Evolutionary conservation across 208 protist genomes (phyloP), one percentile per base, ranked within the genome.

Genomic region (Sergeia podlipaevii): DNA sequence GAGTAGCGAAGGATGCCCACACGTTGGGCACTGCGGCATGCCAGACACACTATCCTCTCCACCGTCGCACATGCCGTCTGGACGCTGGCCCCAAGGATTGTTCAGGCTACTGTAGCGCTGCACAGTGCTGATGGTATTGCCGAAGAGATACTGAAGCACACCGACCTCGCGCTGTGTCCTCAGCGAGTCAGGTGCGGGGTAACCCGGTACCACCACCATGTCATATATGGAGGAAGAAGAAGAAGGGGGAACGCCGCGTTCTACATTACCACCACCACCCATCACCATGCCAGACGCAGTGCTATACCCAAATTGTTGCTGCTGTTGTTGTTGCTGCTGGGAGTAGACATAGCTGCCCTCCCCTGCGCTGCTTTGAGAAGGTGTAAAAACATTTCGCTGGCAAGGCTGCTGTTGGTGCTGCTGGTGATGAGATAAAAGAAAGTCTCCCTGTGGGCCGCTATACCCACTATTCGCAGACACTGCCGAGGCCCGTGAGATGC

Each of bases 81-180:
- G 24, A 30, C 21, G 18, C 43, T 8, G 24, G 21, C 34, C 44
- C 77, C 60, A 77, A 29, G 72, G 57, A 44, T 47, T 79, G 72
- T 79, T 85, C 1, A 47, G n/a, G 18, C 27, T 55, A 55, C 70
- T 69, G 65, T 80, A 58, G 18, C 44, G 50, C 41, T 65, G 64
- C 11, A 87, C 57, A 15, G 59, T 28, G 13, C 37, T 41, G 28
- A 93, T 71, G n/a, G 80, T 79, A 34, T 74, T 65, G 0, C 72
- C 76, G 59, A 89, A 93, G 5, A 93, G 39, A 3, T 62, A 49
- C 29, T 71, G 62, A 26, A 93, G 66, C 41, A 86, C 74, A 23
- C 11, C 39, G 15, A 65, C 67, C 58, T 86, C 74, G 8, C 51
- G 54, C 17, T 39, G 38, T 17, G 74, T 80, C 61, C 64, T 72